phyloP scores from a whole-genome alignment of 306 rosid genomes.

The Biancaea sappan region DNA sequence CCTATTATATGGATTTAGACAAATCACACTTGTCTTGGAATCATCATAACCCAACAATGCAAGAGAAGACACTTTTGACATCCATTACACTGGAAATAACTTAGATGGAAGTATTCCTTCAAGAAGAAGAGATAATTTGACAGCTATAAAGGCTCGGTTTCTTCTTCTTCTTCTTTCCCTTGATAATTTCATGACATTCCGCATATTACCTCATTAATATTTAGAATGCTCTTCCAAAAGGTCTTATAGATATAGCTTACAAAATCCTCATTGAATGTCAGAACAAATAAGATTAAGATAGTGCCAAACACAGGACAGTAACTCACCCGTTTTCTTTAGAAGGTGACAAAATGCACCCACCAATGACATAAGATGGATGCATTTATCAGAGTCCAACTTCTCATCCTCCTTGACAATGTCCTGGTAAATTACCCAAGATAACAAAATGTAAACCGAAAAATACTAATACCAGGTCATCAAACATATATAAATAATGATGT shows the following conservation, averaged over 20 bases:
- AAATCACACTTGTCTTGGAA: background rate
- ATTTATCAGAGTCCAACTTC: slow-evolving; percentile 53
- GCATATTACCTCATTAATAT: slow-evolving; percentile 11
- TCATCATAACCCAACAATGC: background rate
- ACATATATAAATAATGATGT: background rate
- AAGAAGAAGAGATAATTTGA: background rate
- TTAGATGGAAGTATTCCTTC: slow-evolving; percentile 1
- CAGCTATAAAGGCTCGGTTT: slow-evolving; percentile 15
- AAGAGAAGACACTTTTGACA: background rate
- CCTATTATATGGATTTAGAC: background rate
- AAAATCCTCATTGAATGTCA: background rate
- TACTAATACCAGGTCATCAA: background rate
- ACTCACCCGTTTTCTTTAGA: slow-evolving; percentile 66
- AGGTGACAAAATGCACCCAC: slow-evolving; percentile 74
- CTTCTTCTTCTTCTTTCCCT: background rate
- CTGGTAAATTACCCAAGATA: slow-evolving; percentile 42
- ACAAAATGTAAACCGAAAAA: slow-evolving; percentile 10
- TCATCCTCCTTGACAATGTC: slow-evolving; percentile 45
- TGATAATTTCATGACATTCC: background rate
- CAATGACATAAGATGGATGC: slow-evolving; percentile 50
- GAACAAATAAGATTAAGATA: slow-evolving; percentile 1
- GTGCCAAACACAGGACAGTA: background rate
- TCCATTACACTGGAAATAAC: background rate
- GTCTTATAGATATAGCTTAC: background rate
- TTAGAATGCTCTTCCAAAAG: slow-evolving; percentile 7